These are phyloP conservation scores for Amaranthus tricolor DNA, from an alignment of 179 eudicot species.

Conservation along the genomic window DNA sequence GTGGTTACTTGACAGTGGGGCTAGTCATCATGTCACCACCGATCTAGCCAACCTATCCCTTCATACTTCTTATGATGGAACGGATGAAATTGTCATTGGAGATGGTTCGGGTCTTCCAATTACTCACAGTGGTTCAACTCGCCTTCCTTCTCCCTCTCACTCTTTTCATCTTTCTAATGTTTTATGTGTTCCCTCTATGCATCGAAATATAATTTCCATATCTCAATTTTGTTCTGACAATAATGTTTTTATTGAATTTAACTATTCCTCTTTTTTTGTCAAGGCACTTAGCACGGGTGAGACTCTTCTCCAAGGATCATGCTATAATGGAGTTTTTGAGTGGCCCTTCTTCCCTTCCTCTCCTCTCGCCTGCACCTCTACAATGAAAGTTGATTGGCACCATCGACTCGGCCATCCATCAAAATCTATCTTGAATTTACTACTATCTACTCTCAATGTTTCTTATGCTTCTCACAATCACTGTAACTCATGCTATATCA, in stretches of 20 bases:
- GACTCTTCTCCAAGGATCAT: neutral
- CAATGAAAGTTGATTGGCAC: neutral
- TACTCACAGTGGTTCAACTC: neutral
- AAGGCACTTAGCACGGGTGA: neutral
- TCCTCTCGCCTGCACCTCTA: neutral
- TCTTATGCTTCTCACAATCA: neutral
- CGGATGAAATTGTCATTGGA: slow-evolving; percentile 15
- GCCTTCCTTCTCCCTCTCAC: neutral
- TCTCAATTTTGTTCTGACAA: slow-evolving; percentile 10
- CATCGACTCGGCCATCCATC: neutral
- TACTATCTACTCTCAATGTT: neutral
- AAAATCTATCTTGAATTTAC: neutral
- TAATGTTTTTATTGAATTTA: neutral
- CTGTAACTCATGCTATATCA: neutral
- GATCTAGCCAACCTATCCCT: too few species aligned
- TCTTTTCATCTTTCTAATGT: neutral
- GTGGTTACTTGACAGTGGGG: too few species aligned
- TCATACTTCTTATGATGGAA: slow-evolving; percentile 22
- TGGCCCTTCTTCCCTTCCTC: neutral
- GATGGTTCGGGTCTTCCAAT: slow-evolving; percentile 4
- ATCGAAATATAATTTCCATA: slow-evolving; percentile 7
- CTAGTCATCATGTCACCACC: too few species aligned
- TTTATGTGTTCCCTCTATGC: slow-evolving; percentile 3
- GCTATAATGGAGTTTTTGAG: neutral
- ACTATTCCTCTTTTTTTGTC: neutral